Evolutionary conservation across 1,284 basidiomycete genomes (phyloP).

Genomic region (Boletus smithii): DNA sequence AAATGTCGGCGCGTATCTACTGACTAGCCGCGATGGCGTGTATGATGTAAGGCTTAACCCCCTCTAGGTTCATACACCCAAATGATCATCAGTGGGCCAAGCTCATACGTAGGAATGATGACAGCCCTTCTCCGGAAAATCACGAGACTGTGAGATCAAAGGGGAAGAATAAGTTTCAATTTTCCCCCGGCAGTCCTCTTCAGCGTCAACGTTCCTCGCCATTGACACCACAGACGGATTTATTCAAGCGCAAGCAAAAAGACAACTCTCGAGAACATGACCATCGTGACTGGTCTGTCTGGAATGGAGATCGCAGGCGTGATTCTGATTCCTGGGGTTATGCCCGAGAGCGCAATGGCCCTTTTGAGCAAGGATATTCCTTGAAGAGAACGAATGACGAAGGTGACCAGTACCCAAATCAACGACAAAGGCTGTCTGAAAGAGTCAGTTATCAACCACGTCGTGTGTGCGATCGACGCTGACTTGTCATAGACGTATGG

Average conservation of each 20-base stretch:
- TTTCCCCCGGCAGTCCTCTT: constrained; percentile 22
- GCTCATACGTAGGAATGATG: constrained; percentile 22
- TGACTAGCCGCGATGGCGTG: constrained; percentile 6
- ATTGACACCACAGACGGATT: constrained; percentile 31
- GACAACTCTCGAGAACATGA: constrained; percentile 26
- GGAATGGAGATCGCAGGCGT: constrained; percentile 25
- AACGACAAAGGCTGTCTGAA: constrained; percentile 29
- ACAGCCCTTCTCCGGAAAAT: constrained; percentile 15
- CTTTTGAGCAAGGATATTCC: constrained; percentile 17
- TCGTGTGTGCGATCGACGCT: constrained; percentile 7
- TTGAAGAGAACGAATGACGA: constrained; percentile 32
- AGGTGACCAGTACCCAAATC: constrained; percentile 26
- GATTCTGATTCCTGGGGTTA: constrained; percentile 29
- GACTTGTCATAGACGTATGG: constrained; percentile 18
- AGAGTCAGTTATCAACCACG: constrained; percentile 20
- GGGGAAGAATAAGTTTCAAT: constrained; percentile 22
- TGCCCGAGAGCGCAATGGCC: constrained; percentile 21
- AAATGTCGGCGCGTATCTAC: constrained; percentile 43
- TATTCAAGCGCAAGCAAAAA: constrained; percentile 31
- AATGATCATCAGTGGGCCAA: constrained; percentile 44
- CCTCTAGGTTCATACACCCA: constrained; percentile 52
- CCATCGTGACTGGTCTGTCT: constrained; percentile 16
- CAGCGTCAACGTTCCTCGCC: constrained; percentile 30
- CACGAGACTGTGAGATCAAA: constrained; percentile 22
- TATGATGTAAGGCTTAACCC: constrained; percentile 8